Evolutionary conservation across 129 eudicot genomes (phyloP).

Genomic region (Chrysanthemum lavandulifolium): DNA sequence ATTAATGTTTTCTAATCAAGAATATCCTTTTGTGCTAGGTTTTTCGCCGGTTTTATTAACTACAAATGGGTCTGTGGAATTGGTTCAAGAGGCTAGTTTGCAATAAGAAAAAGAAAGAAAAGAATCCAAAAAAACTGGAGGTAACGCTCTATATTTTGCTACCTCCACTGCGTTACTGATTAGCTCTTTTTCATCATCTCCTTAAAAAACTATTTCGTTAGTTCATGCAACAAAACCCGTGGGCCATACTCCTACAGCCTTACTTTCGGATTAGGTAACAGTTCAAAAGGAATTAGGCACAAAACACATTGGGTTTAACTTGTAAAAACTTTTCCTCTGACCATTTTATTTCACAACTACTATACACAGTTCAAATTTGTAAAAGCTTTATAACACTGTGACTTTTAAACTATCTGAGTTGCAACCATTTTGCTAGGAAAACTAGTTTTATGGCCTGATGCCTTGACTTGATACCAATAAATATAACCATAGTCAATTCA

Average conservation of each 20-base stretch:
- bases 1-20: not conserved
- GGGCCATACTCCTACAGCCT: not conserved
- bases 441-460: no score
- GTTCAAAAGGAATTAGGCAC: no score
- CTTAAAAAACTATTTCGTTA: not conserved
- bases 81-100: conserved; percentile 39
- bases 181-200: not conserved
- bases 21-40: conserved; percentile 16
- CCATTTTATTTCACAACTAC: no score
- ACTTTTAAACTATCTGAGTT: not conserved
- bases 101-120: conserved; percentile 32
- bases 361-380: no score
- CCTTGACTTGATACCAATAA: no score
- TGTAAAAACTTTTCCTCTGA: no score
- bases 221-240: not conserved
- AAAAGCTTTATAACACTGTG: no score
- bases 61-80: conserved; percentile 38
- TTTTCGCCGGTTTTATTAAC: conserved; percentile 6
- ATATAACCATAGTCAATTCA: no score
- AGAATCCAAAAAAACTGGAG: conserved; percentile 32
- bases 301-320: no score
- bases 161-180: not conserved
- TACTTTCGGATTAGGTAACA: not conserved
- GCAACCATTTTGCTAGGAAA: no score
- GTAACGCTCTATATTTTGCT: conserved; percentile 17